Evolutionary conservation across 352 stramenopile genomes (phyloP), one percentile per base, ranked within the genome.

Genomic region (Pythium plurisporium): DNA sequence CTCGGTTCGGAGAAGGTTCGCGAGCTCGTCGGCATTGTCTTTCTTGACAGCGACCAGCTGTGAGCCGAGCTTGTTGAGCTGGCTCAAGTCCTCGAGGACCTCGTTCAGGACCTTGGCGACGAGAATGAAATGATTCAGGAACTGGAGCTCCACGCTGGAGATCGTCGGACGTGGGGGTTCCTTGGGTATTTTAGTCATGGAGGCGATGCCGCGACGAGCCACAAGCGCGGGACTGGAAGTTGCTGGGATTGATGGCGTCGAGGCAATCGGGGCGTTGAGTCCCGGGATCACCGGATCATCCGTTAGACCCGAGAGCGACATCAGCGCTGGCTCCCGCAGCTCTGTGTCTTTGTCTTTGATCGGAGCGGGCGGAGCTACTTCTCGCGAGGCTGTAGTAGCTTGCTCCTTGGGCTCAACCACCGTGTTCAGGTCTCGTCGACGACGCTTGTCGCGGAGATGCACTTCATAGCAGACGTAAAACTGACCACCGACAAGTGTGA

Each of bases 401-500:
- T 55, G n/a, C n/a, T n/a, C n/a, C n/a, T n/a, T 65, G 1, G 58
- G 58, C 36, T 56, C 58, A 9, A 56, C 45, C 4, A 33, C 8
- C 19, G 50, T 34, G 20, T 25, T 58, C 22, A n/a, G 19, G n/a
- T 41, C 49, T 26, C 38, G 42, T 14, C 62, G 65, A 3, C 63
- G 54, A 26, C 58, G 59, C 29, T 81, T 62, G 37, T 81, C 65
- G 23, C 65, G 58, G 2, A 77, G 53, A 41, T 76, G 62, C 2
- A 71, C 45, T 31, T 82, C 72, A 33, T 89, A 89, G 54, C 70
- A 85, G 9, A 74, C 51, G 66, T 86, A 79, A 55, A 90, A 92
- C 45, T 90, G 76, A 12, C 61, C 74, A n/a, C 82, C 82, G 27
- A 92, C 79, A 7, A 92, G 62, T 10, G 78, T 86, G 20, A 92